These are phyloP conservation scores for Trametes meyenii DNA, from an alignment of 768 basidiomycete genomes.

Conservation along the genomic window DNA sequence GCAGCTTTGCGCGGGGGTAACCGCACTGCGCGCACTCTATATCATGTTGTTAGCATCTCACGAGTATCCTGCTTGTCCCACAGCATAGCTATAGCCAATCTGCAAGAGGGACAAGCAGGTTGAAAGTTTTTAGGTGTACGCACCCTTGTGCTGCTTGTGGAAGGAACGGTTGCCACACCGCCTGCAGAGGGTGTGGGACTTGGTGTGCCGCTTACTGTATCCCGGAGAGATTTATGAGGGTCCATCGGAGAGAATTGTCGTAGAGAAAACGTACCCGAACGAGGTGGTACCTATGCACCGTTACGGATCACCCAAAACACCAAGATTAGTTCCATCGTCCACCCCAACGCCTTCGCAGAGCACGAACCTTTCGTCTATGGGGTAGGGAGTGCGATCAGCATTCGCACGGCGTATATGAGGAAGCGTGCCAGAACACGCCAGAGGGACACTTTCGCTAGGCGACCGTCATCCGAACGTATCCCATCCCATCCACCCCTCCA, in stretches of 20 bases:
- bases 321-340: constrained; percentile 23
- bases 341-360: constrained; percentile 16
- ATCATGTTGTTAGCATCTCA: constrained; percentile 8
- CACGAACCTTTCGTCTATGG: constrained; percentile 84
- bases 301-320: constrained; percentile 15
- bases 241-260: not conserved
- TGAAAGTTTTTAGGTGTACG: constrained; percentile 30
- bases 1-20: constrained; percentile 92
- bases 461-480: constrained; percentile 39
- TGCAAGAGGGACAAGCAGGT: not conserved
- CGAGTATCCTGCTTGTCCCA: not conserved
- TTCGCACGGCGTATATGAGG: constrained; percentile 14
- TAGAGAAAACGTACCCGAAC: constrained; percentile 71
- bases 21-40: constrained; percentile 94
- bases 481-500: constrained; percentile 39
- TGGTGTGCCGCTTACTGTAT: constrained; percentile 92
- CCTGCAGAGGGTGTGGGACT: constrained; percentile 96
- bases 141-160: constrained; percentile 99
- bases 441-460: constrained; percentile 14
- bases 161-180: constrained; percentile 95
- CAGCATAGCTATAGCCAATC: not conserved
- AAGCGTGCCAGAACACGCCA: constrained; percentile 10
- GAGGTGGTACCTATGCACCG: constrained; percentile 82
- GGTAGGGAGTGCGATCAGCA: constrained; percentile 23
- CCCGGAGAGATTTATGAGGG: constrained; percentile 7